phyloP scores from a whole-genome alignment of 2,329 filamentous ascomycete genomes.

The Neurospora crassa region DNA sequence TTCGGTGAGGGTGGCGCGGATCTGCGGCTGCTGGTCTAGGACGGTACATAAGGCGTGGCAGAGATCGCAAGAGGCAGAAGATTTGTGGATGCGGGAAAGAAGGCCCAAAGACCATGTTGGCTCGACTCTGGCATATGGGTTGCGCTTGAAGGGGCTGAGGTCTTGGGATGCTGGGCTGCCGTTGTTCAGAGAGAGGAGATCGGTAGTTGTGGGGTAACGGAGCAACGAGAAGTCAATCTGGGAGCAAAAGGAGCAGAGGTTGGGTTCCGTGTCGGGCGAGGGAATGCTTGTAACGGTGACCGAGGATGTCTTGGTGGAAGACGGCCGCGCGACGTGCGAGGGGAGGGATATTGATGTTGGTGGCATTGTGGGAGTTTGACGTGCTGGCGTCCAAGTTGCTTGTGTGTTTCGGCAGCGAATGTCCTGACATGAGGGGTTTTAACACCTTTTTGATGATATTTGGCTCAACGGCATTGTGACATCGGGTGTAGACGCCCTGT shows the following conservation, averaged over 20 bases:
- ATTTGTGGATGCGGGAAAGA: background rate
- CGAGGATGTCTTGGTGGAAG: background rate
- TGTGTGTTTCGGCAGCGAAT: background rate
- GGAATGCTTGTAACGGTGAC: background rate
- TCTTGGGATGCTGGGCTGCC: background rate
- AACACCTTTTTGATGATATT: background rate
- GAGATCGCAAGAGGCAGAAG: background rate
- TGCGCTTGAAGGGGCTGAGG: background rate
- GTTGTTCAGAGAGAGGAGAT: background rate
- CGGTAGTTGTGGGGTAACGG: background rate
- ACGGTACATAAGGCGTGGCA: background rate
- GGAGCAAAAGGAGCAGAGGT: background rate
- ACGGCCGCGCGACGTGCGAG: background rate
- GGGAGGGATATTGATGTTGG: background rate
- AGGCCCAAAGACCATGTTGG: background rate
- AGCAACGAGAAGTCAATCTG: background rate
- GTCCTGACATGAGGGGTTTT: background rate
- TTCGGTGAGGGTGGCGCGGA: background rate
- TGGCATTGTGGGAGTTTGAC: background rate
- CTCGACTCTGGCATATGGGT: background rate
- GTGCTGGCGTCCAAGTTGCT: background rate
- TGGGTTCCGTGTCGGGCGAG: background rate
- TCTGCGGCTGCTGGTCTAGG: background rate
- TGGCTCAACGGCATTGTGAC: background rate
- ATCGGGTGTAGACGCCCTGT: background rate